Conservation (phyloP, 305 asterid genomes). For the Caryopteris hybrid region DNA sequence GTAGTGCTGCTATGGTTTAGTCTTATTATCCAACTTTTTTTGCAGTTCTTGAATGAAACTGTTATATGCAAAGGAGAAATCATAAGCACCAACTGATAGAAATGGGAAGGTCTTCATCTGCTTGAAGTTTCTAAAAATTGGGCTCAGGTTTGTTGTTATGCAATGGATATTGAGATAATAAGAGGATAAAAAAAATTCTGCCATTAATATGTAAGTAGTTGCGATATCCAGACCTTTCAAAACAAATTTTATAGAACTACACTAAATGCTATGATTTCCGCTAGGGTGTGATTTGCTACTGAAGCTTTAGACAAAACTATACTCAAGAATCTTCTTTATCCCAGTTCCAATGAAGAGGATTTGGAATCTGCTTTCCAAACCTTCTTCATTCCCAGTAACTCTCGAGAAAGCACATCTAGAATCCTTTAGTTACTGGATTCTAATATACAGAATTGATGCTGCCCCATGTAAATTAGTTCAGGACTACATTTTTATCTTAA, state of each 20-base stretch:
- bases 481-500: no score
- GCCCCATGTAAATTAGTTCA: no score
- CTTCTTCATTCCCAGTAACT: neutral
- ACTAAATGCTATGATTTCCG: no score
- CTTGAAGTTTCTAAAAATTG: neutral
- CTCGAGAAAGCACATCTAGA: no score
- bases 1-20: slow-evolving; percentile 31
- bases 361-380: neutral
- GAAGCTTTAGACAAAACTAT: neutral
- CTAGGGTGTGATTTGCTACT: neutral
- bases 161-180: neutral
- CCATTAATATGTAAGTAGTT: no score
- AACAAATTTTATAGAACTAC: no score
- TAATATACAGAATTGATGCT: no score
- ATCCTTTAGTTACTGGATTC: no score
- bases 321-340: neutral
- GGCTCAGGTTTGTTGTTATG: neutral
- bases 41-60: neutral
- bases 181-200: neutral
- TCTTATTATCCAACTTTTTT: slow-evolving; percentile 4
- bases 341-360: neutral
- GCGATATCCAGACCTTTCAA: no score
- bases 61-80: neutral
- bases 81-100: neutral
- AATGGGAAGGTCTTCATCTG: neutral